Evolutionary conservation across 345 rosid genomes (phyloP).

Genomic region (Turnera subulata): DNA sequence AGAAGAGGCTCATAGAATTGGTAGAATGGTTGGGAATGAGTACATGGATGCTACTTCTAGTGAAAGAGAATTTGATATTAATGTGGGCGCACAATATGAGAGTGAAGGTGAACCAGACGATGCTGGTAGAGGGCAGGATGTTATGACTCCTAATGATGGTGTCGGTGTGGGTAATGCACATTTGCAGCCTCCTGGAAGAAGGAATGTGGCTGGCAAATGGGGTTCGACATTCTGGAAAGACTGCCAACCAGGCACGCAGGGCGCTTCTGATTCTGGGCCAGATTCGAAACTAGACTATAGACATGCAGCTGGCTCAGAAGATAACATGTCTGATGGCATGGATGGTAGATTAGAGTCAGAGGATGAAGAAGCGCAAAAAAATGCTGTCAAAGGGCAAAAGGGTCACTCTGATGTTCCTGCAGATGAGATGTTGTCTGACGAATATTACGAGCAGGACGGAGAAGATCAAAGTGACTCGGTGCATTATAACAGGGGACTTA

Average conservation of each 20-base stretch:
- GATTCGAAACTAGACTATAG: constrained; percentile 61
- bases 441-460: constrained; percentile 99
- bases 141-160: constrained; percentile 26
- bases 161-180: constrained; percentile 38
- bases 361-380: constrained; percentile 62
- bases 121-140: constrained; percentile 43
- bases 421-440: constrained; percentile 99
- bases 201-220: constrained; percentile 73
- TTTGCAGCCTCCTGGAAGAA: constrained; percentile 62
- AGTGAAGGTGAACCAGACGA: constrained; percentile 69
- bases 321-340: constrained; percentile 50
- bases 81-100: constrained; percentile 60
- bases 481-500: constrained; percentile 46
- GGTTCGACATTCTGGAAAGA: constrained; percentile 98
- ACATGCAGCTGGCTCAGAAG: constrained; percentile 50
- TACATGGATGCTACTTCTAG: constrained; percentile 40
- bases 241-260: constrained; percentile 73
- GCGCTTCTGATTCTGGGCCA: constrained; percentile 63
- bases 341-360: constrained; percentile 56
- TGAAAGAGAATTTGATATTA: constrained; percentile 76
- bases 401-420: constrained; percentile 85
- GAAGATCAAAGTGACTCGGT: constrained; percentile 81
- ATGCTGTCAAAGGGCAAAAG: constrained; percentile 46
- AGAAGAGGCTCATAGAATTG: constrained; percentile 37
- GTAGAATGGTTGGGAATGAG: constrained; percentile 44